A percentile compares a stretch with the other conserved stretches of the same genome.
These are phyloP conservation scores for Ophiognomonia clavigignenti-juglandacearum DNA, from an alignment of 2,329 filamentous ascomycete species.

Conservation along the genomic window DNA sequence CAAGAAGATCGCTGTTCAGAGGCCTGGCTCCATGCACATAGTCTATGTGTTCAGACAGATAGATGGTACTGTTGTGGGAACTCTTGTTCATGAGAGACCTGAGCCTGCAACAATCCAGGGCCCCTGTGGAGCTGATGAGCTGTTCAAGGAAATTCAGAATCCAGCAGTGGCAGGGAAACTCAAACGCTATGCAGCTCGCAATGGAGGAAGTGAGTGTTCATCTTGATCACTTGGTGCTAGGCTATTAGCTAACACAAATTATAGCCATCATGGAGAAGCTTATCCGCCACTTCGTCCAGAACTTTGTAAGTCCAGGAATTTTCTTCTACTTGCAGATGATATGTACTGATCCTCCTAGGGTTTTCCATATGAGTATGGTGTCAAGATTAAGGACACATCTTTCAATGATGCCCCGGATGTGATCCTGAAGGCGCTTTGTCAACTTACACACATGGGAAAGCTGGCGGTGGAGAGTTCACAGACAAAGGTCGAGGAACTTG, in stretches of 20 bases:
- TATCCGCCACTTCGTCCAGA: constrained; percentile 48
- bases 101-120: constrained; percentile 37
- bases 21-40: no score
- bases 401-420: constrained; percentile 44
- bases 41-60: no score
- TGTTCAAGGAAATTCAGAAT: constrained; percentile 44
- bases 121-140: constrained; percentile 51
- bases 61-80: constrained; percentile 28
- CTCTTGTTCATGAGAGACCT: constrained; percentile 47
- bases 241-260: constrained; percentile 22
- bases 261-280: constrained; percentile 36
- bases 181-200: constrained; percentile 34
- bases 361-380: constrained; percentile 63
- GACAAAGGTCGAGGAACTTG: no score
- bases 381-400: constrained; percentile 40
- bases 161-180: constrained; percentile 40
- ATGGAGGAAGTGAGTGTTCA: constrained; percentile 27
- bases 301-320: constrained; percentile 37
- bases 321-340: not conserved
- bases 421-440: constrained; percentile 45
- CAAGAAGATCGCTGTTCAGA: no score
- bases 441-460: constrained; percentile 51
- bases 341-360: constrained; percentile 36
- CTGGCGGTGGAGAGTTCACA: constrained; percentile 29
- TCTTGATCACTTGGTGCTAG: no score